Evolutionary conservation across 2,329 filamentous ascomycete species (phyloP).

Genomic region (Phyllosticta ampelicida): DNA sequence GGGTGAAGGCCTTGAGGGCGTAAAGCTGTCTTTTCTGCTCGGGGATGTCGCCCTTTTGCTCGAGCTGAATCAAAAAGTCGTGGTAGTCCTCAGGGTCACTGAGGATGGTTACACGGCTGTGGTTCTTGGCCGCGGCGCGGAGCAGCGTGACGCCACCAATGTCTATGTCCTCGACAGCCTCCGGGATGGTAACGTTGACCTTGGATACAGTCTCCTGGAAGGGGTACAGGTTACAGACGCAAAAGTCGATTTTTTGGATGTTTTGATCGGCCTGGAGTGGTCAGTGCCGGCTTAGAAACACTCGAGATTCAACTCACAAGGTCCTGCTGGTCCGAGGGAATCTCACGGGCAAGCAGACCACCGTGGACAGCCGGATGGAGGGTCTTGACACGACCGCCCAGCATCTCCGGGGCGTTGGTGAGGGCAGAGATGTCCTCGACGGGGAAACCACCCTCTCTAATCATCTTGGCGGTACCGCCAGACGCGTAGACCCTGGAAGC

Average conservation of each 20-base stretch:
- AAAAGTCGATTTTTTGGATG: slow-evolving; percentile 27
- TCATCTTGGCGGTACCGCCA: slow-evolving; percentile 91
- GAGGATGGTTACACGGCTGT: slow-evolving; percentile 87
- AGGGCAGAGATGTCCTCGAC: slow-evolving; percentile 98
- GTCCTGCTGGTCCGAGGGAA: slow-evolving; percentile 93
- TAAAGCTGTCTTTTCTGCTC: slow-evolving; percentile 79
- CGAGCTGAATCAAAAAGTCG: slow-evolving; percentile 84
- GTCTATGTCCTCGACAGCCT: slow-evolving; percentile 98
- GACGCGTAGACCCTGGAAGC: slow-evolving; percentile 64
- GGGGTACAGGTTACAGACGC: slow-evolving; percentile 91
- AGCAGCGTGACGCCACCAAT: slow-evolving; percentile 93
- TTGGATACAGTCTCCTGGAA: slow-evolving; percentile 98
- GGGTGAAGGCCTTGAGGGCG: slow-evolving; percentile 95
- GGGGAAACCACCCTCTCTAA: slow-evolving; percentile 87
- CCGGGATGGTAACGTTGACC: slow-evolving; percentile 90
- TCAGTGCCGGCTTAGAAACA: not conserved
- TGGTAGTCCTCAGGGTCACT: slow-evolving; percentile 91
- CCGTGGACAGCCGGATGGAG: slow-evolving; percentile 80
- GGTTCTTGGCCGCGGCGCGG: slow-evolving; percentile 95
- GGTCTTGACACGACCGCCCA: slow-evolving; percentile 85
- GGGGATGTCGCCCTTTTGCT: slow-evolving; percentile 67
- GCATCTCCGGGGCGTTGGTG: slow-evolving; percentile 90
- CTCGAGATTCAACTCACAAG: slow-evolving; percentile 40
- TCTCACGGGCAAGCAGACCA: slow-evolving; percentile 85
- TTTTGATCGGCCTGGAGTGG: slow-evolving; percentile 33